phyloP scores from a whole-genome alignment of 345 rosid species.

The Noccaea caerulescens region DNA sequence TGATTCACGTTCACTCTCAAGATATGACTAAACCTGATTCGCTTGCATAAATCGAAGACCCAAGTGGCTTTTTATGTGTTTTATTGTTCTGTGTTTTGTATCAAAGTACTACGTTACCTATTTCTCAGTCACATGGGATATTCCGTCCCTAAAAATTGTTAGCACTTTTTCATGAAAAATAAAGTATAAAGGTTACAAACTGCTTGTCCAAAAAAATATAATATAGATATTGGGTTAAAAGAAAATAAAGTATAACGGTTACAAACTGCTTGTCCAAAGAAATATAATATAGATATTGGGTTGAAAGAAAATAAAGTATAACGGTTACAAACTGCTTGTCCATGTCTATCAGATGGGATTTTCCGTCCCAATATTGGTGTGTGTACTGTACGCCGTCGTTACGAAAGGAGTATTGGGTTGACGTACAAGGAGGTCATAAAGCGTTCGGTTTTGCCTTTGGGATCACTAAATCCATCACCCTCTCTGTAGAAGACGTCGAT shows the following conservation, averaged over 20 bases:
- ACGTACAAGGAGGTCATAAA: slow-evolving; percentile 17
- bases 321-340: too few species aligned
- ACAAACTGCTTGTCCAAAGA: too few species aligned
- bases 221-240: too few species aligned
- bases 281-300: too few species aligned
- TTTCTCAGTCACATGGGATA: neutral
- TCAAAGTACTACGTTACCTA: neutral
- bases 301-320: too few species aligned
- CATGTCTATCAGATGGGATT: too few species aligned
- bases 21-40: slow-evolving; percentile 28
- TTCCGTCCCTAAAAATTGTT: too few species aligned
- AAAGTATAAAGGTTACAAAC: too few species aligned
- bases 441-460: slow-evolving; percentile 7
- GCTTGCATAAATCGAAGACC: neutral
- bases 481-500: slow-evolving; percentile 22
- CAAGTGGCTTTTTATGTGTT: neutral
- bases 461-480: slow-evolving; percentile 31
- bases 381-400: neutral
- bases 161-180: too few species aligned
- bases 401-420: slow-evolving; percentile 11
- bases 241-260: too few species aligned
- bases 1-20: slow-evolving; percentile 33
- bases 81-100: neutral
- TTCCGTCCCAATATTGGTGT: too few species aligned
- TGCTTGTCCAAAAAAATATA: too few species aligned